These are phyloP conservation scores for Tulasnella sp. DNA, from an alignment of 768 basidiomycete genomes.

Conservation along the genomic window DNA sequence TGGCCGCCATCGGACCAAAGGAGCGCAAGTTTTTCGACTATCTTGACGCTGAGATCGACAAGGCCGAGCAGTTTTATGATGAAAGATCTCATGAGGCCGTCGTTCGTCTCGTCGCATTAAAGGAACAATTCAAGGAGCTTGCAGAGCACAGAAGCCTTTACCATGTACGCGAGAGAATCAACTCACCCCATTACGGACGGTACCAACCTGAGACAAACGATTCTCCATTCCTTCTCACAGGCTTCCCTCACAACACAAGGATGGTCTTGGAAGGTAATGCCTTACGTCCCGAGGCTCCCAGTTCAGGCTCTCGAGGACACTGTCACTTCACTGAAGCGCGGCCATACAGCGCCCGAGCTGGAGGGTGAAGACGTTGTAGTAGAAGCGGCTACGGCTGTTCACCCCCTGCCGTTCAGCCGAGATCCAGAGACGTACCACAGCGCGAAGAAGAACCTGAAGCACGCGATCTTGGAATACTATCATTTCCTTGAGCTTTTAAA, in stretches of 20 bases:
- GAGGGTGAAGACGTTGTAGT: neutral
- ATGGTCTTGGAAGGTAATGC: neutral
- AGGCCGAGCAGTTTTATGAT: slow-evolving; percentile 74
- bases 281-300: slow-evolving; percentile 1
- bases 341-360: neutral
- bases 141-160: slow-evolving; percentile 52
- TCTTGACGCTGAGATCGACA: slow-evolving; percentile 69
- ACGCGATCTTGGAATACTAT: slow-evolving; percentile 76
- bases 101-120: slow-evolving; percentile 33
- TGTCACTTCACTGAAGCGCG: neutral
- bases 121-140: slow-evolving; percentile 64
- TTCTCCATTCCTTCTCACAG: neutral
- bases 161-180: slow-evolving; percentile 32
- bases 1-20: slow-evolving; percentile 36
- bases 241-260: neutral
- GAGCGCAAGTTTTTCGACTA: slow-evolving; percentile 66
- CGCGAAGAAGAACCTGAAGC: slow-evolving; percentile 78
- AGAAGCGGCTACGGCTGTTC: neutral
- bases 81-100: slow-evolving; percentile 52
- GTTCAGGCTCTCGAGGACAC: neutral
- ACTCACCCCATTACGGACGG: neutral
- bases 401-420: slow-evolving; percentile 19
- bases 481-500: slow-evolving; percentile 73
- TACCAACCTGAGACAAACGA: neutral
- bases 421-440: slow-evolving; percentile 71